phyloP scores from a whole-genome alignment of 208 protist genomes.

The Trichomonas tenax region DNA sequence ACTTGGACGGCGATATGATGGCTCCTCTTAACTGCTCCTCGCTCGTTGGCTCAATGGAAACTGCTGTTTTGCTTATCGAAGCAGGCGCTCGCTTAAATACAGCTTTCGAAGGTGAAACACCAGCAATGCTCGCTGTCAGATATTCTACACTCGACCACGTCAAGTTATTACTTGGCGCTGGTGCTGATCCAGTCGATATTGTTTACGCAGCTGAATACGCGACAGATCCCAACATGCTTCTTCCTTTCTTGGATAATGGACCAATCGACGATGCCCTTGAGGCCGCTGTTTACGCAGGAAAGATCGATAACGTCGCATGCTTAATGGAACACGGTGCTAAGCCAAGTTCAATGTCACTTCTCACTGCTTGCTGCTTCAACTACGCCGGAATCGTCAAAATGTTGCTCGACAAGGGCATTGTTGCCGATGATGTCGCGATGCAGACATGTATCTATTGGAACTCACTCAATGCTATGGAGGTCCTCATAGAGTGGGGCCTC shows the following conservation, averaged over 20 bases:
- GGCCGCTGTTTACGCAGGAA: background rate
- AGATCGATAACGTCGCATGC: background rate
- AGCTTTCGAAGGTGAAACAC: background rate
- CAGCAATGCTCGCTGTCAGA: background rate
- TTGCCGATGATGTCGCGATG: background rate
- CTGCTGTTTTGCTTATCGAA: background rate
- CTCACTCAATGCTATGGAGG: background rate
- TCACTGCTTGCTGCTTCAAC: background rate
- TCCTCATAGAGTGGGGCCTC: background rate
- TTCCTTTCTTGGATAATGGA: background rate
- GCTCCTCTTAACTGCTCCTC: background rate
- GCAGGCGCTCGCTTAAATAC: background rate
- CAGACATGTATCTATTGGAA: slow-evolving; percentile 14
- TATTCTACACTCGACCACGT: background rate
- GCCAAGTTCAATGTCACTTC: background rate
- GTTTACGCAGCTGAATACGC: background rate
- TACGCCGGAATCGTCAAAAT: background rate
- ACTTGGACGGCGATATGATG: background rate
- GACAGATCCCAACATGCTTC: background rate
- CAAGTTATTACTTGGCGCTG: background rate
- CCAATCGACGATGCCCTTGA: background rate
- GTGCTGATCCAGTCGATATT: background rate
- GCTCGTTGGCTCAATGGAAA: background rate
- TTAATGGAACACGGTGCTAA: background rate
- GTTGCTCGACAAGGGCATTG: background rate